Percentiles rank a stretch among this genome's conserved stretches.
Evolutionary conservation across 345 rosid genomes (phyloP).

Genomic region (Turritis glabra): DNA sequence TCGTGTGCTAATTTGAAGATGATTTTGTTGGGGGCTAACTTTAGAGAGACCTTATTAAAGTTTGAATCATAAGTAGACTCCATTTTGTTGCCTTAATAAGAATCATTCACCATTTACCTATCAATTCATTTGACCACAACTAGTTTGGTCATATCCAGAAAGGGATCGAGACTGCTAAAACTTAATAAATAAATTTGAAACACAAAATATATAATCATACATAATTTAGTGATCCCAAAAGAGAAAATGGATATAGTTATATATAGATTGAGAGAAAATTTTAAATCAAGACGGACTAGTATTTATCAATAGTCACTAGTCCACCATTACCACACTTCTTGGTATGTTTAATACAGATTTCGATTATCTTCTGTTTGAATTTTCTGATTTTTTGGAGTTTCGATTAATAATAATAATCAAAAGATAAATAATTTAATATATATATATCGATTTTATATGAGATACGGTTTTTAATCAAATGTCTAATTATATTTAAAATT

Average conservation of each 20-base stretch:
- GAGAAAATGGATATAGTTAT: neutral
- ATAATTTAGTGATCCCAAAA: conserved; percentile 9
- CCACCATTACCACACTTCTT: neutral
- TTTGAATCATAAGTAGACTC: conserved; percentile 37
- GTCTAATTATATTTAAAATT: neutral
- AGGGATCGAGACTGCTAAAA: neutral
- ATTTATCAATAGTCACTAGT: neutral
- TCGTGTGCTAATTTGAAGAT: conserved; percentile 42
- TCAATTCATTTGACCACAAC: conserved; percentile 35
- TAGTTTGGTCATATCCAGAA: conserved; percentile 24
- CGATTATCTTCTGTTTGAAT: neutral
- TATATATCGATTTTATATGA: neutral
- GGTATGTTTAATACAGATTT: neutral
- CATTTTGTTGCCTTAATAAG: conserved; percentile 32
- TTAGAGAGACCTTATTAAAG: conserved; percentile 39
- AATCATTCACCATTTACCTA: conserved; percentile 28
- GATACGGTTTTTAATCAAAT: neutral
- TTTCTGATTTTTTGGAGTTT: neutral
- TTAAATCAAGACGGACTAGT: neutral
- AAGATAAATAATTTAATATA: neutral
- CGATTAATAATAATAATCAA: neutral
- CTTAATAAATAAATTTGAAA: conserved; percentile 18
- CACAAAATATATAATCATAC: neutral
- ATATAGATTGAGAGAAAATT: neutral
- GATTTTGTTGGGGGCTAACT: conserved; percentile 45